Percentiles rank a stretch among this genome's conserved stretches.
These are phyloP conservation scores for Penicillium sp. DNA, from an alignment of 2,329 filamentous ascomycete species.

Conservation along the genomic window DNA sequence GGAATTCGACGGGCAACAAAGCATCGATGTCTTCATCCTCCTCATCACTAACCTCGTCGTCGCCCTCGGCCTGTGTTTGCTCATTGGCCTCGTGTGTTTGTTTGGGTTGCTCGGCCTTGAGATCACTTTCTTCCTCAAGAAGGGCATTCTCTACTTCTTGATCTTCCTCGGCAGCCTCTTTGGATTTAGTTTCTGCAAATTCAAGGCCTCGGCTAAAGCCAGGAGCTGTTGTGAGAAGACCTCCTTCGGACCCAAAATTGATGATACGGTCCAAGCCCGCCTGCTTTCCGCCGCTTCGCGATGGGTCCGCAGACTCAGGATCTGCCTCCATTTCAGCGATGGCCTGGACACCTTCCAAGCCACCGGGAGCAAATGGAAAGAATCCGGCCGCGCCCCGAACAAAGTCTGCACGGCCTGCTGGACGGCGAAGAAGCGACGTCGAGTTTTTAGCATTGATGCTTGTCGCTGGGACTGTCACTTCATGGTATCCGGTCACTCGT, in stretches of 20 bases:
- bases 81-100: conserved; percentile 29
- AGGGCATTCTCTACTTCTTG: conserved; percentile 65
- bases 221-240: conserved; percentile 74
- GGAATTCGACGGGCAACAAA: conserved; percentile 85
- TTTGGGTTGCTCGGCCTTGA: conserved; percentile 52
- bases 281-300: conserved; percentile 36
- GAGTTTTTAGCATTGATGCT: conserved; percentile 93
- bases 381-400: conserved; percentile 89
- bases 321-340: conserved; percentile 80
- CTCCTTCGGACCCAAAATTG: conserved; percentile 69
- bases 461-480: conserved; percentile 84
- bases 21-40: conserved; percentile 65
- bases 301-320: conserved; percentile 49
- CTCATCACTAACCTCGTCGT: conserved; percentile 26
- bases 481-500: conserved; percentile 85
- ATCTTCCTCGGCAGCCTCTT: conserved; percentile 56
- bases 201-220: conserved; percentile 75
- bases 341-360: conserved; percentile 78
- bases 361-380: conserved; percentile 89
- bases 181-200: conserved; percentile 58
- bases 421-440: conserved; percentile 80
- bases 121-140: conserved; percentile 41
- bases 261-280: conserved; percentile 75
- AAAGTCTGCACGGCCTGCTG: conserved; percentile 80
- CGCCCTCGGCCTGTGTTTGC: conserved; percentile 24